Evolutionary conservation across 177 flowering plant species (phyloP).

Genomic region (Vitis hybrid): DNA sequence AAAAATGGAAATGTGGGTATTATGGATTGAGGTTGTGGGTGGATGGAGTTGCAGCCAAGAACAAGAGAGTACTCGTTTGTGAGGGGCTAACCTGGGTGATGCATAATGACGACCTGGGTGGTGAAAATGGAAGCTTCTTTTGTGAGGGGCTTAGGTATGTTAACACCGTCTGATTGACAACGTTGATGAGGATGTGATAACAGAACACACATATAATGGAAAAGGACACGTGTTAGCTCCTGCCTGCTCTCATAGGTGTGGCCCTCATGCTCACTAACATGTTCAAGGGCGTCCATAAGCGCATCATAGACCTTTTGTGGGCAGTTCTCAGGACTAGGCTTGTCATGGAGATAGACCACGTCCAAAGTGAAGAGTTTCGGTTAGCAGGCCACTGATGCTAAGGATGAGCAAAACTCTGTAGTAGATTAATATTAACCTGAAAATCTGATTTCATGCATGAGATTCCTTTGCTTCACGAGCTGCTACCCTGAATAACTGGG

Average conservation of each 20-base stretch:
- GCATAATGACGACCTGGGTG: too few species aligned
- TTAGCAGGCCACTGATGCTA: conserved; percentile 65
- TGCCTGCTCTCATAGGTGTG: conserved; percentile 11
- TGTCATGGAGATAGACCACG: conserved; percentile 71
- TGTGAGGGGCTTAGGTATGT: conserved; percentile 73
- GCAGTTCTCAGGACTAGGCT: conserved; percentile 85
- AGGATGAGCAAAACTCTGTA: conserved; percentile 79
- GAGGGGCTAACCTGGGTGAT: too few species aligned
- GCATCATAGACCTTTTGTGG: conserved; percentile 92
- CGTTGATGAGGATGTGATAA: conserved; percentile 95
- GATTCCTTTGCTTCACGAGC: conserved; percentile 80
- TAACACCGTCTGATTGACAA: conserved; percentile 68
- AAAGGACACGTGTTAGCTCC: conserved; percentile 63
- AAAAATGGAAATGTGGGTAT: too few species aligned
- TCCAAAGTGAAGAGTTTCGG: conserved; percentile 65
- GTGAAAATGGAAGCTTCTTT: conserved; percentile 45
- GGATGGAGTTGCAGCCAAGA: too few species aligned
- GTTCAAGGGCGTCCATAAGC: conserved; percentile 84
- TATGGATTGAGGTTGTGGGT: too few species aligned
- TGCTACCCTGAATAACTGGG: conserved; percentile 72
- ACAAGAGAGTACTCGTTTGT: too few species aligned
- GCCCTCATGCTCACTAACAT: conserved; percentile 79
- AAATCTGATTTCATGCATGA: conserved; percentile 67
- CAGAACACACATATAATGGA: conserved; percentile 67
- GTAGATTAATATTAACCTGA: conserved; percentile 89